Evolutionary conservation across 306 rosid species (phyloP), one percentile per base, ranked within the genome.

Genomic region (Parietaria judaica): DNA sequence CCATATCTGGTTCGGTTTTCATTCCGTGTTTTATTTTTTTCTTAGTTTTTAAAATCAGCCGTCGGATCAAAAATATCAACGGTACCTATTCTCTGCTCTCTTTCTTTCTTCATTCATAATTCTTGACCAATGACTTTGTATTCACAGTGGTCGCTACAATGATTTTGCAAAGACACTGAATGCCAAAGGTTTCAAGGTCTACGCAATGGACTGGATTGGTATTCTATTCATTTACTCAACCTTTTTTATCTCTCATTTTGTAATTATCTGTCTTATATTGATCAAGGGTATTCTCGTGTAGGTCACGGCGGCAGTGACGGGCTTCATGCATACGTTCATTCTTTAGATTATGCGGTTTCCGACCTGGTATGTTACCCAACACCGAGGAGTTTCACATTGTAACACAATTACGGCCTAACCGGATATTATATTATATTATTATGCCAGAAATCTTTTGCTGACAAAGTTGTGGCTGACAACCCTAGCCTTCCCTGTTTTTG

Each of bases 231-330:
- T n/a, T n/a, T n/a, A n/a, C n/a, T n/a, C n/a, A n/a, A n/a, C n/a
- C n/a, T n/a, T n/a, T n/a, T n/a, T n/a, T n/a, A n/a, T n/a, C n/a
- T n/a, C n/a, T n/a, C n/a, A n/a, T n/a, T n/a, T n/a, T n/a, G n/a
- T n/a, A 39, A 39, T 39, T 39, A 4, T 39, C 7, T 3, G 5
- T 39, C 44, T 3, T 39, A 39, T 39, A 39, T 39, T 39, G 5
- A 39, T 39, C 7, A n/a, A n/a, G n/a, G 44, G 44, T 39, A 39
- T 7, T 39, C 7, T 50, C 49, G 16, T 54, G 6, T 51, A 92
- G 99, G 99, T 38, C 99, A 92, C 50, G 99, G 99, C 65, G 99
- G 96, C 55, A 92, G 87, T 64, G 99, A 92, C 68, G 99, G 95
- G 14, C 70, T 92, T 67, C 99, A 88, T 81, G 95, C 71, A 31